Base-by-base conservation (phyloP, 78 protist species). In the Salpingoeca rosetta region DNA sequence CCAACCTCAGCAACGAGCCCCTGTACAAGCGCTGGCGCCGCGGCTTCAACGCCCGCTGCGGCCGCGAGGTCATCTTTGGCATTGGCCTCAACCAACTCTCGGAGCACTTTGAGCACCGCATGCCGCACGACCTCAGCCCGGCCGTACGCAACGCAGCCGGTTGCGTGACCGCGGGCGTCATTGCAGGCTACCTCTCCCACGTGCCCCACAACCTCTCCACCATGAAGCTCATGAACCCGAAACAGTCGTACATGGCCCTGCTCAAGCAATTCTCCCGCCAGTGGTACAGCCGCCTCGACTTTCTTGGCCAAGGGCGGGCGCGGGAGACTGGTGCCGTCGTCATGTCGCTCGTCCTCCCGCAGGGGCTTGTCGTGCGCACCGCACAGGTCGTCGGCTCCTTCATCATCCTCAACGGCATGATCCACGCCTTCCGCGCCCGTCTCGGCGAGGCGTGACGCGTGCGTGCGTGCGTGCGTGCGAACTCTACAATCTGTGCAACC, bases 321-420 rank as follows among this genome's bases (percentile, higher is more conserved):
- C 3, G 3, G 38, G 75, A 12, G 57, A 73, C 82, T 28, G 79
- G 44, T 40, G 87, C 91, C 7, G 36, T 36, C 42, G 87, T 27
- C 38, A 37, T 84, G 42, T 83, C 88, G 41, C 35, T 84, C 45
- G 27, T 85, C 45, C 36, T 82, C 51, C 91, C 91, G 2, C 81
- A 83, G 51, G 93, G 86, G 11, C 80, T 90, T 2, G 56, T 84
- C 76, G 78, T 84, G 80, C 84, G 93, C 22, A 90, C 93, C 12
- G 75, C 87, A 37, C 92, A 90, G 90, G 84, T 91, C 40, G 93
- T 87, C 35, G 93, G 93, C 35, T 84, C 90, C 44, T 91, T 87
- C 75, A 81, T 85, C 76, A 57, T 91, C 57, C 83, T 91, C 75
- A 91, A 91, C 85, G 93, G 93, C 80, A 85, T 85, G 81, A 91